phyloP scores from a whole-genome alignment of 2,329 filamentous ascomycete genomes.

The Colletotrichum costaricense region DNA sequence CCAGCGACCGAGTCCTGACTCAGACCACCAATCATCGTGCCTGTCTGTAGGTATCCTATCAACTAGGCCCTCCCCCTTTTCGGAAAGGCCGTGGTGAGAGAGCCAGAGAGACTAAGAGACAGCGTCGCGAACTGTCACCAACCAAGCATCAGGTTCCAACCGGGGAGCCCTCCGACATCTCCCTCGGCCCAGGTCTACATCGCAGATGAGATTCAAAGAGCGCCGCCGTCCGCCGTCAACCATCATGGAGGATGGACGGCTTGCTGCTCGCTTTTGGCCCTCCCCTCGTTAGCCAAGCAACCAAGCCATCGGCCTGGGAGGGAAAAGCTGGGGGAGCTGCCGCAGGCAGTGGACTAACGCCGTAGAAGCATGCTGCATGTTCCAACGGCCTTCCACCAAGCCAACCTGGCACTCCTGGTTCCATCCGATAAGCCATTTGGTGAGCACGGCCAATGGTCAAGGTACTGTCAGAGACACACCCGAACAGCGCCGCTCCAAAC shows the following conservation, averaged over 20 bases:
- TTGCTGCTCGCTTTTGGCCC: not conserved
- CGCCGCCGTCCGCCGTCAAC: not conserved
- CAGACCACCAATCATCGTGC: conserved; percentile 33
- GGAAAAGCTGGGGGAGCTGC: conserved; percentile 29
- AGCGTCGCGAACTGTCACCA: conserved; percentile 11
- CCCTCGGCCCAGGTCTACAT: conserved; percentile 8
- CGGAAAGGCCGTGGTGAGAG: conserved; percentile 32
- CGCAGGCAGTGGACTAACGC: conserved; percentile 20
- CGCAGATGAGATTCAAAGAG: conserved; percentile 10
- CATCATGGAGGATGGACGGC: not conserved
- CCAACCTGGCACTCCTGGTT: conserved; percentile 4
- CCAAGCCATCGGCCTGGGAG: conserved; percentile 14
- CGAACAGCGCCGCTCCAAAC: conserved; percentile 15
- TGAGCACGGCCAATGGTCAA: conserved; percentile 24
- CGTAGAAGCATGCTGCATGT: conserved; percentile 36
- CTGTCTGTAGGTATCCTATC: conserved; percentile 15
- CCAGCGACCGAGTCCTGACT: conserved; percentile 34
- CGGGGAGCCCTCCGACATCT: conserved; percentile 15
- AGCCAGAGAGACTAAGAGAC: not conserved
- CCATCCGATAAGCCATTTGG: conserved; percentile 32
- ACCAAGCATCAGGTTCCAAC: not conserved
- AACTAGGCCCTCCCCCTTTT: conserved; percentile 31
- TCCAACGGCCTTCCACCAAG: conserved; percentile 36
- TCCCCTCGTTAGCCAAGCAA: conserved; percentile 28
- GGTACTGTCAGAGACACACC: conserved; percentile 31